Percentiles rank a stretch among this genome's conserved stretches.
Evolutionary conservation across 768 basidiomycete genomes (phyloP).

Genomic region (Phallus indusiatus): DNA sequence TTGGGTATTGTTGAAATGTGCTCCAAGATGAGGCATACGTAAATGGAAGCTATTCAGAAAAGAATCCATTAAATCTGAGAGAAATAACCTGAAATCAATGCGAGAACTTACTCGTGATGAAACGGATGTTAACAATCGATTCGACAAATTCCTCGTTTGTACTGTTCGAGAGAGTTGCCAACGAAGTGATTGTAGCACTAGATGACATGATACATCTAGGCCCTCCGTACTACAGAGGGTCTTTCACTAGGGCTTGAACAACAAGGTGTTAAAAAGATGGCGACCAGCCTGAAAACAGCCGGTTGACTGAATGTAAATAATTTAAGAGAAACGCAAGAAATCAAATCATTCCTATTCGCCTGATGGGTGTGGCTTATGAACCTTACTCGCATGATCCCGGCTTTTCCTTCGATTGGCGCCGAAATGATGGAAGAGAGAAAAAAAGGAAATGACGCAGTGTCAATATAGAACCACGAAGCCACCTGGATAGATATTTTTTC

Average conservation of each 20-base stretch:
- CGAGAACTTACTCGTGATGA: neutral
- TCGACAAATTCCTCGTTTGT: neutral
- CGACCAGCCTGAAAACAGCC: neutral
- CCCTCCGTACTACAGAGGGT: neutral
- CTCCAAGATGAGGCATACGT: constrained; percentile 2
- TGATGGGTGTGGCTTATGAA: neutral
- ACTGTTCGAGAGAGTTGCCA: neutral
- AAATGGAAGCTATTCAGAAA: neutral
- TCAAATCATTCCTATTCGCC: neutral
- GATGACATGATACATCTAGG: neutral
- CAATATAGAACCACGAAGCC: too few species aligned
- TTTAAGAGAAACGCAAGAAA: neutral
- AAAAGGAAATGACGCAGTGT: neutral
- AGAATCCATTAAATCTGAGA: neutral
- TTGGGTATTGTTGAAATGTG: constrained; percentile 4
- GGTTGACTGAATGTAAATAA: neutral
- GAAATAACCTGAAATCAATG: neutral
- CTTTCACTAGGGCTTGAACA: neutral
- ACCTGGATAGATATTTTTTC: neutral
- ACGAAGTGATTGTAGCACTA: neutral
- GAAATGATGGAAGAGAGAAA: neutral
- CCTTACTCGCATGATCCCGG: neutral
- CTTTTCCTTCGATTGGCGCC: neutral
- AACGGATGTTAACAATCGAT: neutral
- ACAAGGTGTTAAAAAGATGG: neutral